Evolutionary conservation across 2,329 filamentous ascomycete genomes (phyloP).

Genomic region (Paracoccidioides lutzii): DNA sequence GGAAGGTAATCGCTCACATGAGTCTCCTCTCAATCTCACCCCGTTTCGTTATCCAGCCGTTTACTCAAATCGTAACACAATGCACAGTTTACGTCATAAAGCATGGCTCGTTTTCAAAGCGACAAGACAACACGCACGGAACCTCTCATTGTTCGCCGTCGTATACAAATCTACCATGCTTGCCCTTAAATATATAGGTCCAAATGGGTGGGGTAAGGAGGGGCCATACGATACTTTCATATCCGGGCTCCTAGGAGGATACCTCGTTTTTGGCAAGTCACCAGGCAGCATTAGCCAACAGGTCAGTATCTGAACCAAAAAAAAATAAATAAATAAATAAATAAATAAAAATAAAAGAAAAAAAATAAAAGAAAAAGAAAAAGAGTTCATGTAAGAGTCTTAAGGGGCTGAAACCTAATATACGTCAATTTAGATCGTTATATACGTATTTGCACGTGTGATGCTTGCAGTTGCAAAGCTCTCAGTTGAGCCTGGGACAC

Average conservation of each 20-base stretch:
- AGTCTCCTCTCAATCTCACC: not conserved
- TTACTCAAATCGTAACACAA: not conserved
- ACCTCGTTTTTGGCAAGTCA: constrained; percentile 76
- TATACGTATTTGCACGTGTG: constrained; percentile 93
- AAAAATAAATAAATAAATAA: too few relatives aligned
- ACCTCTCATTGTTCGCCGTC: constrained; percentile 80
- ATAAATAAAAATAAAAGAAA: too few relatives aligned
- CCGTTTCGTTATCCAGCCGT: not conserved
- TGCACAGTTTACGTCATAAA: constrained; percentile 57
- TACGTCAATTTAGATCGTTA: constrained; percentile 56
- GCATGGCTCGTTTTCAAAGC: constrained; percentile 64
- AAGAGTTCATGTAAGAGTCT: too few relatives aligned
- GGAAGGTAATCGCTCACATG: constrained; percentile 48
- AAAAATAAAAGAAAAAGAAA: too few relatives aligned
- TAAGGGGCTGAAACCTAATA: not conserved
- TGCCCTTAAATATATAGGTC: constrained; percentile 48
- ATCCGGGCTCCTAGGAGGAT: constrained; percentile 77
- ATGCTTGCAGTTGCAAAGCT: constrained; percentile 72
- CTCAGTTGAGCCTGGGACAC: constrained; percentile 51
- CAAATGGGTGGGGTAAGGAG: constrained; percentile 39
- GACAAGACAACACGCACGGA: constrained; percentile 78
- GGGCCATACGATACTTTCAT: constrained; percentile 73
- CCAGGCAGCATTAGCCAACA: constrained; percentile 75
- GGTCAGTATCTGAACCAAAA: constrained; percentile 16
- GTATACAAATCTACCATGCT: constrained; percentile 81